These are phyloP conservation scores for Furcasterigmium furcatum DNA, from an alignment of 2,329 filamentous ascomycete species.

Conservation along the genomic window DNA sequence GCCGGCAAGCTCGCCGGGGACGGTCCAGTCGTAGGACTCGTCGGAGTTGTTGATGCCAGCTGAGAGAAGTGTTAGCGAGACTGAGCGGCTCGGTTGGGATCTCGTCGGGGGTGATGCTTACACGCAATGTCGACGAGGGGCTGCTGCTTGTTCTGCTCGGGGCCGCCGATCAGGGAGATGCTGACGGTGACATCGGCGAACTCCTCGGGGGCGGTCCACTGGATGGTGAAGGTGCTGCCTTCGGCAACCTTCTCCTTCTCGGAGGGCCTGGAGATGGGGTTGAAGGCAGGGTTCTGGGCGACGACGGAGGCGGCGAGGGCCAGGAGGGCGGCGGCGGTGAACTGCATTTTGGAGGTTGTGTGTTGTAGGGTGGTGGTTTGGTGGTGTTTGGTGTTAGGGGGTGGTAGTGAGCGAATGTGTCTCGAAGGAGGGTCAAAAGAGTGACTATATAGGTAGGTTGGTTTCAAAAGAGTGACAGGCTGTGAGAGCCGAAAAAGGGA, in stretches of 20 bases:
- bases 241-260: constrained; percentile 40
- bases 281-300: constrained; percentile 55
- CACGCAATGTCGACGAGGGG: constrained; percentile 41
- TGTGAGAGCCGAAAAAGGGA: background rate
- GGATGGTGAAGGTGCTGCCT: constrained; percentile 46
- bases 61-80: constrained; percentile 17
- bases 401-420: constrained; percentile 1
- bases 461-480: constrained; percentile 2
- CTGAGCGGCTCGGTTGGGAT: too few relatives aligned
- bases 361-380: constrained; percentile 11
- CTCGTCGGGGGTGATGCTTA: constrained; percentile 37
- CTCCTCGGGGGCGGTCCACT: constrained; percentile 40
- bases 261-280: constrained; percentile 46
- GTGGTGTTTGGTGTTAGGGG: constrained; percentile 8
- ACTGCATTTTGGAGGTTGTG: constrained; percentile 47
- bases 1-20: constrained; percentile 40
- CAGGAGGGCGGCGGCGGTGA: constrained; percentile 46
- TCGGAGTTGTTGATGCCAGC: constrained; percentile 42
- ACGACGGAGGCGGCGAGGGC: constrained; percentile 47
- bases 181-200: constrained; percentile 41
- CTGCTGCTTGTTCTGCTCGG: constrained; percentile 35
- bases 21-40: constrained; percentile 46
- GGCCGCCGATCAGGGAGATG: constrained; percentile 54
- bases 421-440: constrained; percentile 1
- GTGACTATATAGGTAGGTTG: constrained; percentile 3